Evolutionary conservation across 768 basidiomycete genomes (phyloP).

Genomic region (Strobilomyces echinocephalus): DNA sequence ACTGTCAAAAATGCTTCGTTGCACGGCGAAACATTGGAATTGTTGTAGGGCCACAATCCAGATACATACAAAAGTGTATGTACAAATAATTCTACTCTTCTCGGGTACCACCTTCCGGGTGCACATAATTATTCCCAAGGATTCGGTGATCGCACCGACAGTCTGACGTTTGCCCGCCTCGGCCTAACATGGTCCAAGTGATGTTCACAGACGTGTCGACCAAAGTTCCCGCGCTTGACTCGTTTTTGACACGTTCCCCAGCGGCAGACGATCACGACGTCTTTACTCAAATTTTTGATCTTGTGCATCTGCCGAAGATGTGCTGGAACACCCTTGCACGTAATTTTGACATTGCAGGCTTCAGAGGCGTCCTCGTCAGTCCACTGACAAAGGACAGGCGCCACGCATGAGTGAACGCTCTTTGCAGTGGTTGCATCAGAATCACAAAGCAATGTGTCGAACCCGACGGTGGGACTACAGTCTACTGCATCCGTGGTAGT

Average conservation of each 20-base stretch:
- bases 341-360: not conserved
- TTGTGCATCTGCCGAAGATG: not conserved
- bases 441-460: no score
- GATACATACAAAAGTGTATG: no score
- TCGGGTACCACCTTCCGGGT: no score
- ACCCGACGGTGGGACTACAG: not conserved
- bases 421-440: no score
- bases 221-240: not conserved
- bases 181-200: not conserved
- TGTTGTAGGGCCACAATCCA: no score
- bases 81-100: no score
- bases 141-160: no score
- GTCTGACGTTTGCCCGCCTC: no score
- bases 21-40: no score
- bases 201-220: conserved; percentile 3
- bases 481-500: not conserved
- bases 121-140: no score
- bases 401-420: not conserved
- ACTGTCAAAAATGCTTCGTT: no score
- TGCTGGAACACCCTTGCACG: not conserved
- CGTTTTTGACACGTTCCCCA: not conserved
- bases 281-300: not conserved
- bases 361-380: not conserved
- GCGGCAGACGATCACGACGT: not conserved
- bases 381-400: not conserved